Conservation (phyloP, 2,329 filamentous ascomycete species). For the Fusarium sp. region DNA sequence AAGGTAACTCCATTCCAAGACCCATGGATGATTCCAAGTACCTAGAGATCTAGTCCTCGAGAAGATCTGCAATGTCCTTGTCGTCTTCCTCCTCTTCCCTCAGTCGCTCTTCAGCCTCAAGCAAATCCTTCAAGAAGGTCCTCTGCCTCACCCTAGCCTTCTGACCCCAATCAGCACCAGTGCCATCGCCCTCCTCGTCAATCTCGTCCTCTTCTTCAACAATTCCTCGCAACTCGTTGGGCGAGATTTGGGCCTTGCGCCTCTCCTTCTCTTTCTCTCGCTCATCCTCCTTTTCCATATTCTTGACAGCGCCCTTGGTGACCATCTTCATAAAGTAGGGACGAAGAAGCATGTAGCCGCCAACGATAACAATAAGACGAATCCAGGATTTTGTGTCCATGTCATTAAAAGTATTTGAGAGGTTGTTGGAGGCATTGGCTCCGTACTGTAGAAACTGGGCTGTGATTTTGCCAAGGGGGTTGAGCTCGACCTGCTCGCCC, state of each 20-base stretch:
- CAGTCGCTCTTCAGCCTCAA: conserved; percentile 69
- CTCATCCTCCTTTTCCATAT: conserved; percentile 67
- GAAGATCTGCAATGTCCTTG: conserved; percentile 77
- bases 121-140: conserved; percentile 69
- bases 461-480: conserved; percentile 47
- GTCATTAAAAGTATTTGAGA: conserved; percentile 58
- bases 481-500: conserved; percentile 45
- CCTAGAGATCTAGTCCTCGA: conserved; percentile 59
- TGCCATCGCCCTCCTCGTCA: conserved; percentile 56
- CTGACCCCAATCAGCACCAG: conserved; percentile 71
- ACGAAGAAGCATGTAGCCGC: conserved; percentile 77
- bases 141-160: conserved; percentile 75
- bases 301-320: conserved; percentile 68
- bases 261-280: conserved; percentile 51
- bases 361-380: conserved; percentile 74
- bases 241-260: conserved; percentile 66
- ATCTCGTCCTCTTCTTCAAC: conserved; percentile 63
- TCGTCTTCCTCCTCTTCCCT: conserved; percentile 72
- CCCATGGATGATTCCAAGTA: not conserved
- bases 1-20: conserved; percentile 7
- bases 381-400: conserved; percentile 67
- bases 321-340: conserved; percentile 77
- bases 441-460: conserved; percentile 50
- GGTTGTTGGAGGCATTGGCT: conserved; percentile 57
- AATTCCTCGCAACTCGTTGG: conserved; percentile 70